Evolutionary conservation across 768 basidiomycete species (phyloP), one percentile per base, ranked within the genome.

Genomic region (Lentinula sp.): DNA sequence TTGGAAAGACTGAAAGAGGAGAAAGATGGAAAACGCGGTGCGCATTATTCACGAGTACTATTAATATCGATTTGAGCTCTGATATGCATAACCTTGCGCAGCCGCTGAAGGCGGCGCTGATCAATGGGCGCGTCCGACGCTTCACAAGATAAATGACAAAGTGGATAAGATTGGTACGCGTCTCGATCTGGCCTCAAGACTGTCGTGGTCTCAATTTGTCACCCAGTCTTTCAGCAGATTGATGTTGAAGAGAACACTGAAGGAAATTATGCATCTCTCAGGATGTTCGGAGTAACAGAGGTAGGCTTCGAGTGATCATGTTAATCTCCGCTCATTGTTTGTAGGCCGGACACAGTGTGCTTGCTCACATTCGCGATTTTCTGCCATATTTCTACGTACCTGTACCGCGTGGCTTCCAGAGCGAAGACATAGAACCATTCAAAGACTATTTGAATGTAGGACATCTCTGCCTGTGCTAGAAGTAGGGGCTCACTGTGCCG

Each of bases 361-460:
- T 98, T 15, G 88, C 87, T 2, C 84, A 89, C 63, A 81, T 99
- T 54, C 86, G 80, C 2, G 85, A 86, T 37, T 98, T 97, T 70
- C 73, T 85, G 53, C 96, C 97, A 0, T 98, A 99, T 73, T 97
- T 99, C 73, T 99, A 94, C 67, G 75, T 98, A 45, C 80, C 92
- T 3, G 84, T 88, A 34, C 97, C 97, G 35, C 83, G 89, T 16
- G 95, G 95, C 0, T 94, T 98, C 65, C 74, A 78, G 34, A 75
- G 80, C 35, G 78, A 82, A 16, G 94, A 98, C 66, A 68, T 89
- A 2, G 75, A 75, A 2, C 72, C 87, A 0, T 87, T 99, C 67
- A 76, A 74, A 46, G 76, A 80, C 13, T 79, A 88, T 61, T 70
- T 99, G 46, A 96, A 95, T 70, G 95, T 93, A 53, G 69, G 88